These are phyloP conservation scores for Mrakia gelida DNA, from an alignment of 768 basidiomycete species.

Conservation along the genomic window DNA sequence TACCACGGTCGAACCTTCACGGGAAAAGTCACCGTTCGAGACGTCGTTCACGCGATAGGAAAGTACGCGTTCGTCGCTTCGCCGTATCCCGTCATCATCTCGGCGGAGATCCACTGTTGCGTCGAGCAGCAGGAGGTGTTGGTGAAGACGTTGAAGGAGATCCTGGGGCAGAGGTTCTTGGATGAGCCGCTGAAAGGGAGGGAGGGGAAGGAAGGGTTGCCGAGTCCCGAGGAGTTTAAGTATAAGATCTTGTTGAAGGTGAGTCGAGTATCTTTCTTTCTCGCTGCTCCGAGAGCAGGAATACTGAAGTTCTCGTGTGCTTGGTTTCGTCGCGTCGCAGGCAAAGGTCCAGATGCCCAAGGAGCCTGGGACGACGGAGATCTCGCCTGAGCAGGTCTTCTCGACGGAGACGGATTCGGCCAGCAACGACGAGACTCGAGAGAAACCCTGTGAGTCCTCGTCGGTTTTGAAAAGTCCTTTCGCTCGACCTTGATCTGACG, in stretches of 20 bases:
- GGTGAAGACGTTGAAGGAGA: constrained; percentile 65
- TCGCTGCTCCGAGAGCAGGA: constrained; percentile 53
- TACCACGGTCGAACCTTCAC: constrained; percentile 89
- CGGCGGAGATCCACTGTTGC: constrained; percentile 84
- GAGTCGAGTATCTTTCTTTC: constrained; percentile 33
- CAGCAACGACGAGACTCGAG: not conserved
- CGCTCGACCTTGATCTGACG: not conserved
- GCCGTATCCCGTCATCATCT: constrained; percentile 87
- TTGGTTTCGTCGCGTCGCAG: not conserved
- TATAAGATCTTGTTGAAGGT: constrained; percentile 80
- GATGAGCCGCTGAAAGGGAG: constrained; percentile 38
- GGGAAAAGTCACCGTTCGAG: constrained; percentile 70
- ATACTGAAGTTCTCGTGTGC: no score
- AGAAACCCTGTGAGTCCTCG: not conserved
- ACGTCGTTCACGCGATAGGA: constrained; percentile 73
- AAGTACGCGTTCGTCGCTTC: constrained; percentile 88
- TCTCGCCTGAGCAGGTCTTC: constrained; percentile 11
- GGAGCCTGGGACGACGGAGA: not conserved
- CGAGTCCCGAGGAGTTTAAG: constrained; percentile 79
- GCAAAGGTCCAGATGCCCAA: constrained; percentile 20
- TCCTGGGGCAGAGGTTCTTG: constrained; percentile 54
- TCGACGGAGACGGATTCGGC: constrained; percentile 25
- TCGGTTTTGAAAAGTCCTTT: no score
- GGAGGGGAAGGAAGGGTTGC: constrained; percentile 54
- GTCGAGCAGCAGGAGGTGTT: constrained; percentile 73